Conservation (phyloP, 2,329 filamentous ascomycete species). For the Diaporthe capsici region DNA sequence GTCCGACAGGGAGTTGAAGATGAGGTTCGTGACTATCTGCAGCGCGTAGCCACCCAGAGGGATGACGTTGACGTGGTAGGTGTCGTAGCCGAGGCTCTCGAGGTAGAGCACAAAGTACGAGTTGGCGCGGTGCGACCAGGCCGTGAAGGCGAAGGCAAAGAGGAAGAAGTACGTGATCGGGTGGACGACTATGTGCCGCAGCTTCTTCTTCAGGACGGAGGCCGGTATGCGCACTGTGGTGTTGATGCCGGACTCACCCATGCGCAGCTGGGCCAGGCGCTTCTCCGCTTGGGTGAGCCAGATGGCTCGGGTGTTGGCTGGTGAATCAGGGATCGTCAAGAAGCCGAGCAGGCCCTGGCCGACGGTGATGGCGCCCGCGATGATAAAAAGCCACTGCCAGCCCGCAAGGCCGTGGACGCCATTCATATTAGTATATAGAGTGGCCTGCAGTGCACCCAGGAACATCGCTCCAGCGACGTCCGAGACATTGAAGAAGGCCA, state of each 20-base stretch:
- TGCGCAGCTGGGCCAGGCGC: conserved; percentile 40
- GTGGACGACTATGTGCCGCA: conserved; percentile 41
- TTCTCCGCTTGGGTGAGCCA: conserved; percentile 43
- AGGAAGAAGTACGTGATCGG: conserved; percentile 47
- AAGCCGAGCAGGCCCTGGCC: conserved; percentile 50
- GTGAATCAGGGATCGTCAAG: conserved; percentile 53
- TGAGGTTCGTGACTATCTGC: conserved; percentile 53
- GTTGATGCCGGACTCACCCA: conserved; percentile 41
- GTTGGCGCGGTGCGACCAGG: conserved; percentile 47
- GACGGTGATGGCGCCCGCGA: conserved; percentile 53
- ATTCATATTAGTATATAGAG: conserved; percentile 60
- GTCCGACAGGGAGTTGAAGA: conserved; percentile 54
- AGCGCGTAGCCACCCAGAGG: conserved; percentile 47
- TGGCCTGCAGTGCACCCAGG: conserved; percentile 76
- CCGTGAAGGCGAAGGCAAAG: conserved; percentile 44
- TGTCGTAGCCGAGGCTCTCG: conserved; percentile 46
- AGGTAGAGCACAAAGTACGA: conserved; percentile 48
- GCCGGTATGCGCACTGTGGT: conserved; percentile 43
- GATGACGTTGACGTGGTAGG: conserved; percentile 47
- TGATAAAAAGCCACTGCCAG: conserved; percentile 70
- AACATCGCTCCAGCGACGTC: conserved; percentile 73
- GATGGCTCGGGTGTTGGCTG: conserved; percentile 45
- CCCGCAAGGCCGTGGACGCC: conserved; percentile 57
- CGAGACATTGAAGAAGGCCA: conserved; percentile 60
- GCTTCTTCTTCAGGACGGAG: conserved; percentile 40